Evolutionary conservation across 441 rosid species (phyloP).

Genomic region (Hypseocharis bilobata): DNA sequence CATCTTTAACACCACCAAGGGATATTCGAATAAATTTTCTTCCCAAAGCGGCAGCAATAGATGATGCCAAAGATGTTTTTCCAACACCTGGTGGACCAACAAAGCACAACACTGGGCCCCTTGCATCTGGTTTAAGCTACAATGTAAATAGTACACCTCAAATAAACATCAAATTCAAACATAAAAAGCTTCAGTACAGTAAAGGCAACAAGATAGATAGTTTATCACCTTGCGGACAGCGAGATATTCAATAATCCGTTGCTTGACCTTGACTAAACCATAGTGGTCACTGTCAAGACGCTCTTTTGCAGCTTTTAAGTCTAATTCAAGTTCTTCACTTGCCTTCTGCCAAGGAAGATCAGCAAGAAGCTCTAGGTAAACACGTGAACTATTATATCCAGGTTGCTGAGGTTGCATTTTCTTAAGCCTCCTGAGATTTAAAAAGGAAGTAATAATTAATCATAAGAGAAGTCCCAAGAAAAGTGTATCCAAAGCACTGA

Average conservation of each 20-base stretch:
- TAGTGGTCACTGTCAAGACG: conserved; percentile 88
- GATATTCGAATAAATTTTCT: conserved; percentile 89
- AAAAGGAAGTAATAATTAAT: conserved; percentile 2
- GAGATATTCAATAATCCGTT: conserved; percentile 88
- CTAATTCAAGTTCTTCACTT: conserved; percentile 73
- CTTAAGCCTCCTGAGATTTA: conserved; percentile 67
- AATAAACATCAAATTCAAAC: conserved; percentile 22
- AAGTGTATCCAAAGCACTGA: not conserved
- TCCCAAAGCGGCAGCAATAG: conserved; percentile 86
- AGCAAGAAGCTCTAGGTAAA: conserved; percentile 90
- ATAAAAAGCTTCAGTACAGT: conserved; percentile 13
- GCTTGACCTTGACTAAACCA: conserved; percentile 84
- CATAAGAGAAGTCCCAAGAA: not conserved
- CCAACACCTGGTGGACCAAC: conserved; percentile 99
- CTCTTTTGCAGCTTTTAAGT: conserved; percentile 82
- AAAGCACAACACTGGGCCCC: conserved; percentile 92
- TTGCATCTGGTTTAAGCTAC: conserved; percentile 98
- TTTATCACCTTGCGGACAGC: conserved; percentile 88
- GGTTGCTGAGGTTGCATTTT: conserved; percentile 99
- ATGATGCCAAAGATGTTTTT: conserved; percentile 91
- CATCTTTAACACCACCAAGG: conserved; percentile 98
- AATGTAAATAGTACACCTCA: conserved; percentile 20
- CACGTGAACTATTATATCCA: conserved; percentile 92
- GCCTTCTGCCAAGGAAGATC: conserved; percentile 96
- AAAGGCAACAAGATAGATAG: conserved; percentile 20